Base-by-base conservation (phyloP, 371 early-diverging fungal genomes). In the Apophysomyces variabilis region DNA sequence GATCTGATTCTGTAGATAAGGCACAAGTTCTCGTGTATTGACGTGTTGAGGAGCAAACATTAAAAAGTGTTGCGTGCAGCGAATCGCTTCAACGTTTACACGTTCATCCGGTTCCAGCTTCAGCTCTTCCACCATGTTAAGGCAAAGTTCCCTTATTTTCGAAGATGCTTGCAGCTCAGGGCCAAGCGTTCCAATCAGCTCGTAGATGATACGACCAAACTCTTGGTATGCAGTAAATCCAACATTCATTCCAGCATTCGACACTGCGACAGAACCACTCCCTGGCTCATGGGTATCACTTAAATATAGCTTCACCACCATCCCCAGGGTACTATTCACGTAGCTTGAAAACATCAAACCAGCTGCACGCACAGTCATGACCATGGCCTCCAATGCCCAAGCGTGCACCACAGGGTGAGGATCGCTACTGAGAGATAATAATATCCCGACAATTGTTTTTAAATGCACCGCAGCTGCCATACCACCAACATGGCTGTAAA, bases 351-450 rank as follows among this genome's bases (percentile, higher is more conserved):
- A 98, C 93, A 96, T 94, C 14, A 91, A 75, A 0, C 97, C 97
- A 5, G 97, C 92, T 12, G 95, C 91, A 61, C 93, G 86, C 12
- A 96, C 90, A 0, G 93, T 94, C 76, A 93, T 82, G 14, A 94
- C 90, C 66, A 98, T 81, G 0, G 97, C 89, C 43, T 91, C 87
- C 14, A 97, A 70, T 0, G 97, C 96, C 96, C 97, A 97, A 1
- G 90, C 88, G 72, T 98, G 97, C 4, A 98, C 97, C 0, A 96
- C 79, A 0, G 98, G 95, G 69, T 98, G 95, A 1, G 93, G 87
- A 71, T 98, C 99, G 39, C 91, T 88, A 5, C 93, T 90, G 21
- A 98, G 84, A 0, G 97, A 95, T 7, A 95, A 86, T 58, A 98
- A 75, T 58, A 97, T 89, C 5, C 94, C 95, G 4, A 97, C 93